phyloP scores from a whole-genome alignment of 495 filamentous ascomycete genomes.

The Podospora bellae-mahoneyi region DNA sequence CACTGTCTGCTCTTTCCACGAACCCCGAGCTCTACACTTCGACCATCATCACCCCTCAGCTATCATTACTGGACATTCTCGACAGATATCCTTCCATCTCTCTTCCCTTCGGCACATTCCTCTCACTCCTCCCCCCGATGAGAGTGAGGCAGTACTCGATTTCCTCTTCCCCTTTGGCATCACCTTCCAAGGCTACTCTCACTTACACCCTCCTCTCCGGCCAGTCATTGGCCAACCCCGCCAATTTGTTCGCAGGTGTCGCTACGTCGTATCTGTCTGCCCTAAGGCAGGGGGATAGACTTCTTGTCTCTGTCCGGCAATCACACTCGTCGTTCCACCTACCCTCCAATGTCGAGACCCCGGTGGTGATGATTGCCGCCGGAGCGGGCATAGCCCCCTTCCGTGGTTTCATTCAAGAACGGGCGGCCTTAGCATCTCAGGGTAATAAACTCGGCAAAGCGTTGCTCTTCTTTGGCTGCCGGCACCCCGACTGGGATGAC shows the following conservation, averaged over 20 bases:
- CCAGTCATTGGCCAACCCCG: slow-evolving; percentile 50
- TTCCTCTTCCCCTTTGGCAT: slow-evolving; percentile 65
- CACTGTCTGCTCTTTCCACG: slow-evolving; percentile 47
- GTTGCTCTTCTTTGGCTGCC: slow-evolving; percentile 63
- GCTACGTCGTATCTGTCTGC: slow-evolving; percentile 60
- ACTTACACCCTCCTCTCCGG: slow-evolving; percentile 64
- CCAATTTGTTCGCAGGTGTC: slow-evolving; percentile 50
- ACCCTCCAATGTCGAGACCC: slow-evolving; percentile 54
- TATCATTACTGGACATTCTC: slow-evolving; percentile 64
- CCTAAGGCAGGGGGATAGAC: slow-evolving; percentile 56
- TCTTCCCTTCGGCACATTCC: slow-evolving; percentile 59
- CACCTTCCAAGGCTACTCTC: slow-evolving; percentile 57
- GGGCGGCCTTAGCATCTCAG: slow-evolving; percentile 52
- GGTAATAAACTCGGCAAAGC: slow-evolving; percentile 55
- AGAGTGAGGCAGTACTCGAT: slow-evolving; percentile 75
- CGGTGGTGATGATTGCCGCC: slow-evolving; percentile 61
- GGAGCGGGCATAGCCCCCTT: slow-evolving; percentile 63
- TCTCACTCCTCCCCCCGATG: slow-evolving; percentile 69
- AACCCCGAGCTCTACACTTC: slow-evolving; percentile 42
- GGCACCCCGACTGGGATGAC: slow-evolving; percentile 53
- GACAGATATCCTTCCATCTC: slow-evolving; percentile 54
- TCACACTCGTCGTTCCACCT: slow-evolving; percentile 63
- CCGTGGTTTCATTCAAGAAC: slow-evolving; percentile 67
- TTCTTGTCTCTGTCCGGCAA: slow-evolving; percentile 60
- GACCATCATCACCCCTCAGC: slow-evolving; percentile 54